phyloP scores from a whole-genome alignment of 176 grass and related monocot species.

The Avena sativa region DNA sequence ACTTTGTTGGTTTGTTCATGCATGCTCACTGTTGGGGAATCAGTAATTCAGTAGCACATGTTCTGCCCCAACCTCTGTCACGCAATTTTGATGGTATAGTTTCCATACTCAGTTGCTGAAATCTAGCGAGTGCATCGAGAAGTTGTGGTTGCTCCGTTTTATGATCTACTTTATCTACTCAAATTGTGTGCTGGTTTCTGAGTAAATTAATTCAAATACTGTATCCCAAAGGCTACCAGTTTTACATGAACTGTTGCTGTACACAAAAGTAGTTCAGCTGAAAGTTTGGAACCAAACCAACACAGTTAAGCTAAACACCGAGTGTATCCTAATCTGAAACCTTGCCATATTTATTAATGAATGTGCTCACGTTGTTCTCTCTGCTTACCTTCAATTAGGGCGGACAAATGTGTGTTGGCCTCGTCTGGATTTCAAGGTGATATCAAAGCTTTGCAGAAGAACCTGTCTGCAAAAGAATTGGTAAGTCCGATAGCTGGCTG shows the following conservation, averaged over 20 bases:
- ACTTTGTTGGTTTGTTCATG: slow-evolving; percentile 1
- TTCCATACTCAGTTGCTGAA: not conserved
- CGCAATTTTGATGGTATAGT: not conserved
- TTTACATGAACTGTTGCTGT: not conserved
- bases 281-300: not conserved
- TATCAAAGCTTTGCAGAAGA: slow-evolving; percentile 83
- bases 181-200: too few species aligned
- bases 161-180: not conserved
- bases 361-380: slow-evolving; percentile 16
- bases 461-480: slow-evolving; percentile 75
- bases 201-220: not conserved
- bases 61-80: slow-evolving; percentile 6
- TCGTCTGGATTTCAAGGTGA: slow-evolving; percentile 97
- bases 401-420: slow-evolving; percentile 75
- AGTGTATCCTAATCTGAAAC: not conserved
- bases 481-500: slow-evolving; percentile 38
- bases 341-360: not conserved
- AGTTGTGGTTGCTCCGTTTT: not conserved
- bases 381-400: slow-evolving; percentile 32
- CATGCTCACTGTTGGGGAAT: not conserved
- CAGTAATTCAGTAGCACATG: not conserved
- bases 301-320: not conserved
- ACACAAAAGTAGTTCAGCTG: not conserved
- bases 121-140: not conserved
- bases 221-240: not conserved